Conservation (phyloP, 176 grass and related monocot species). For the Pharus latifolius region DNA sequence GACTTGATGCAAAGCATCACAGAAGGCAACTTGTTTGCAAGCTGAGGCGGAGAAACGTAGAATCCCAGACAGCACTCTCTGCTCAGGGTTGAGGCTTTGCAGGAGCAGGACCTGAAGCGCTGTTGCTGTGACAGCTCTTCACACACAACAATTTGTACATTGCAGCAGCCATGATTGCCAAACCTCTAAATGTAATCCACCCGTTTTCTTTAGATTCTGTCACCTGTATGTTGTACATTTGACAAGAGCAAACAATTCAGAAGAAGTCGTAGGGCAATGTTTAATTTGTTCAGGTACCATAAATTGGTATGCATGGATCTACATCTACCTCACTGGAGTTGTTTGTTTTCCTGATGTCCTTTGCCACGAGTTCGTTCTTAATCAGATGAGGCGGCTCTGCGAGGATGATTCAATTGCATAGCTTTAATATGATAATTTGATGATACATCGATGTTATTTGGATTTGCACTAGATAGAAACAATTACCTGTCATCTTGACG, state of each 20-base stretch:
- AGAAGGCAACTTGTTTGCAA: constrained; percentile 1
- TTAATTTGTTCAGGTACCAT: neutral
- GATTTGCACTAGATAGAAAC: too few relatives aligned
- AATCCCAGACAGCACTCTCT: neutral
- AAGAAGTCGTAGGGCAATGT: neutral
- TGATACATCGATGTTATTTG: too few relatives aligned
- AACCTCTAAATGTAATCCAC: constrained; percentile 16
- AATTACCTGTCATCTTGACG: neutral
- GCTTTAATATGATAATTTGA: too few relatives aligned
- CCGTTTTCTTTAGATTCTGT: neutral
- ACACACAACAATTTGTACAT: constrained; percentile 14
- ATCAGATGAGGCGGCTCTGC: constrained; percentile 22
- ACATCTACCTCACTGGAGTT: constrained; percentile 14
- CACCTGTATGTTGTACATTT: neutral
- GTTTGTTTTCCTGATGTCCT: neutral
- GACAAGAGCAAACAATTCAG: neutral
- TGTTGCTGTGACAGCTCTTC: constrained; percentile 3
- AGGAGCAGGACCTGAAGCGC: neutral
- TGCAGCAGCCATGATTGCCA: neutral
- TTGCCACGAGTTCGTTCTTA: neutral
- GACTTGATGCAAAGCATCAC: constrained; percentile 7
- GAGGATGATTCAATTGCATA: neutral
- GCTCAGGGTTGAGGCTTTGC: neutral
- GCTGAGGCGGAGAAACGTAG: neutral
- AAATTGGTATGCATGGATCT: neutral